These are phyloP conservation scores for Marasmius sp. DNA, from an alignment of 1,284 basidiomycete genomes.

Conservation along the genomic window DNA sequence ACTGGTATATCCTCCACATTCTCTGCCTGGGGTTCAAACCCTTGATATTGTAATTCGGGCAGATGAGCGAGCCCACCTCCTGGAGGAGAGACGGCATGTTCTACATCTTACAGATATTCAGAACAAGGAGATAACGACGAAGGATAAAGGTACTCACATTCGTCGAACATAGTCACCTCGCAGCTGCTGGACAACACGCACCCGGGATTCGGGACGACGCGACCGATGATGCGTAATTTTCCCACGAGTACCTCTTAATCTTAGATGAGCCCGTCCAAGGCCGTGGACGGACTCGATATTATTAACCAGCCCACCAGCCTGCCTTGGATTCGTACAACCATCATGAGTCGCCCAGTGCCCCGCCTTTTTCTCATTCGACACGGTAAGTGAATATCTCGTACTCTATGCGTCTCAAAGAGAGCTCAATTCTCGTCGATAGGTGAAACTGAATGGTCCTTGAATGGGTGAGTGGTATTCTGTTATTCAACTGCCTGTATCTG, in stretches of 20 bases:
- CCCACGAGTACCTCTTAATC: no score
- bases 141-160: slow-evolving; percentile 56
- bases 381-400: slow-evolving; percentile 42
- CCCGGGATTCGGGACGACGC: background rate
- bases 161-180: slow-evolving; percentile 69
- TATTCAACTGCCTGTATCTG: background rate
- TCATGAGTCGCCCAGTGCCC: slow-evolving; percentile 59
- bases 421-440: slow-evolving; percentile 43
- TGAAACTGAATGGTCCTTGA: slow-evolving; percentile 93
- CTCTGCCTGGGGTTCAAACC: slow-evolving; percentile 74
- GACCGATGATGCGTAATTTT: no score
- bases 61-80: slow-evolving; percentile 31
- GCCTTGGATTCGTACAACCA: slow-evolving; percentile 12
- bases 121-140: slow-evolving; percentile 8
- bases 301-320: background rate
- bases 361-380: slow-evolving; percentile 79
- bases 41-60: slow-evolving; percentile 75
- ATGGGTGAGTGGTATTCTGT: slow-evolving; percentile 52
- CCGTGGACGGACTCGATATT: background rate
- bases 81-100: slow-evolving; percentile 72
- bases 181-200: background rate
- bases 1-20: slow-evolving; percentile 46
- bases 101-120: slow-evolving; percentile 61
- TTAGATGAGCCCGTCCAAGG: no score
- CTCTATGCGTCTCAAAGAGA: background rate